phyloP scores from a whole-genome alignment of 768 basidiomycete genomes.

The Calocera cornea region DNA sequence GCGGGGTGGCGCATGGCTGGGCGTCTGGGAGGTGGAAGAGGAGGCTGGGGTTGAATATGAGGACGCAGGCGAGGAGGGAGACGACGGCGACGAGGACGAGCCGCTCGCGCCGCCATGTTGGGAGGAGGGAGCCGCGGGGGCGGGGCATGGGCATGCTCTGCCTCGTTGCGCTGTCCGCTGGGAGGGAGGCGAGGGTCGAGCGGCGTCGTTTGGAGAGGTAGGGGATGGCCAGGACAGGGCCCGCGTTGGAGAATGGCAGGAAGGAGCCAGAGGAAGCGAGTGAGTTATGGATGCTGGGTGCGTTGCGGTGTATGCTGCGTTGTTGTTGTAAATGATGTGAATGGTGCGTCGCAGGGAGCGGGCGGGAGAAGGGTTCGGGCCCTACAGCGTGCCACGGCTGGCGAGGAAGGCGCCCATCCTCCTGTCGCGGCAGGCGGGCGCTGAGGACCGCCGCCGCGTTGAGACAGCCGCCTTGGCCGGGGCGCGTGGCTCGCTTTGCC shows the following conservation, averaged over 20 bases:
- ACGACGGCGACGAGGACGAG: neutral
- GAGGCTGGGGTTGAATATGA: neutral
- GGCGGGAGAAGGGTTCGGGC: no score
- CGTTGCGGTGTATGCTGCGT: no score
- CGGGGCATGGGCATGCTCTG: neutral
- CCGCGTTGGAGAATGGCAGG: no score
- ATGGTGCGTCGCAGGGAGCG: no score
- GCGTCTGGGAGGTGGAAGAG: neutral
- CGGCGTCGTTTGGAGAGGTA: neutral
- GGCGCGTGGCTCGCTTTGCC: no score
- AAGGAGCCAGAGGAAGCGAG: no score
- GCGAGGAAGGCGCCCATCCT: no score
- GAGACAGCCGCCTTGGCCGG: no score
- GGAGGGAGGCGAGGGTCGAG: neutral
- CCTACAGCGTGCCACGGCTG: no score
- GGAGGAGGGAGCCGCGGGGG: neutral
- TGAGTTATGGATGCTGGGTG: no score
- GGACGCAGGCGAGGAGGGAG: neutral
- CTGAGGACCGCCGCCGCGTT: no score
- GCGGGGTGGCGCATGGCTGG: neutral
- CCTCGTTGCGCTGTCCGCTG: neutral
- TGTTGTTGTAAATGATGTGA: neutral
- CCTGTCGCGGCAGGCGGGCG: no score
- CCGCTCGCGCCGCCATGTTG: neutral
- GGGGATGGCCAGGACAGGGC: neutral